Percentiles rank a stretch among this genome's conserved stretches.
phyloP scores from a whole-genome alignment of 352 stramenopile species.

The Pythium dissotocum region DNA sequence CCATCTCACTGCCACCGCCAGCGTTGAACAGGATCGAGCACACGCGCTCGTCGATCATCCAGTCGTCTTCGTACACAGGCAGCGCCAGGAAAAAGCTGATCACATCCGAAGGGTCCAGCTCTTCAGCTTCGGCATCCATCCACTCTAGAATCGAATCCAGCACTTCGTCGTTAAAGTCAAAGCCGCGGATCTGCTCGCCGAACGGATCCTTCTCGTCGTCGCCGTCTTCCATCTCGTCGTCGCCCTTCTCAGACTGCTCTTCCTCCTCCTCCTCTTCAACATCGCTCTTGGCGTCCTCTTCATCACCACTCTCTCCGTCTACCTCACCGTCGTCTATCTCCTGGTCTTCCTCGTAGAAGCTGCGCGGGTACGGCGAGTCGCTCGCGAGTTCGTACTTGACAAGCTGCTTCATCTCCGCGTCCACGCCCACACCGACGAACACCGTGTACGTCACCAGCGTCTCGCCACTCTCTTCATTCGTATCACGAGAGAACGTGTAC shows the following conservation, averaged over 20 bases:
- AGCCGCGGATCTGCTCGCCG: slow-evolving; percentile 54
- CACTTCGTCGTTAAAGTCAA: slow-evolving; percentile 60
- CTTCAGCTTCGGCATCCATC: slow-evolving; percentile 48
- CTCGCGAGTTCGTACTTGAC: slow-evolving; percentile 63
- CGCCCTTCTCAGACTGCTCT: slow-evolving; percentile 6
- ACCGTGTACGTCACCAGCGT: slow-evolving; percentile 55
- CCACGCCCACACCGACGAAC: slow-evolving; percentile 39
- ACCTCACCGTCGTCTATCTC: slow-evolving; percentile 31
- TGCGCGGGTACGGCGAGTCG: slow-evolving; percentile 58
- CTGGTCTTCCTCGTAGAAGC: slow-evolving; percentile 70
- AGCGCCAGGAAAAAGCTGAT: slow-evolving; percentile 72
- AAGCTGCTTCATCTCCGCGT: slow-evolving; percentile 43
- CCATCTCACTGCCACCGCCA: slow-evolving; percentile 31
- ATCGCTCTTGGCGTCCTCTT: slow-evolving; percentile 24
- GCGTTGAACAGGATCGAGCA: slow-evolving; percentile 71
- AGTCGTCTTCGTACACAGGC: slow-evolving; percentile 75
- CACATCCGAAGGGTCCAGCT: slow-evolving; percentile 58
- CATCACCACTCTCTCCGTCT: slow-evolving; percentile 30
- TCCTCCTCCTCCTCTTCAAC: slow-evolving; percentile 17
- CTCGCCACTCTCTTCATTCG: slow-evolving; percentile 28
- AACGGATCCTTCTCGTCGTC: slow-evolving; percentile 35
- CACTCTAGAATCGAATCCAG: slow-evolving; percentile 50
- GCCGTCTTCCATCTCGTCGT: slow-evolving; percentile 20
- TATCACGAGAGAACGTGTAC: slow-evolving; percentile 53
- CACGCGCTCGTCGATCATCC: slow-evolving; percentile 75